Evolutionary conservation across 257 asterid genomes (phyloP), one percentile per base, ranked within the genome.

Genomic region (Penstemon davidsonii): DNA sequence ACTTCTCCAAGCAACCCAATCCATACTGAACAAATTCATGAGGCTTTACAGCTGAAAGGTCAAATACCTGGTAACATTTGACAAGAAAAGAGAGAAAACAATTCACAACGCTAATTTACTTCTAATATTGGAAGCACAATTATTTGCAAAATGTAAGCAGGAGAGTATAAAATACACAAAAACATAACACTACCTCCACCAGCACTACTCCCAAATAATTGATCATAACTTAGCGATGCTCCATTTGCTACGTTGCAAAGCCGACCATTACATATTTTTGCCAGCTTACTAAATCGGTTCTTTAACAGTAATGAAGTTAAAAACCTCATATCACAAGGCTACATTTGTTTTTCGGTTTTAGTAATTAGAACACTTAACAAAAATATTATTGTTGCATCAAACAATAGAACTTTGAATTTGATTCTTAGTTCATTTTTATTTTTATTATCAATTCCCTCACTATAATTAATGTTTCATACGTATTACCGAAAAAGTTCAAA

Each of bases 21-120:
- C 99, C 99, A 73, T 88, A 86, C 77, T 87, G 84, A 72, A 94
- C 97, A 75, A 94, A 94, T 64, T 88, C 96, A 76, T 94, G 87
- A 75, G 99, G 99, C 88, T 87, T 88, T 78, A 94, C 96, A 5
- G 4, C 70, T 55, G 84, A 79, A 64, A 94, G 96, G 85, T 94
- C 99, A 71, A 88, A 94, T 74, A 94, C 96, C 99, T 94, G 96
- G 61, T 46, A 76, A 54, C 60, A 75, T 75, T 67, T 67, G 36
- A 53, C 46, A 62, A 25, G 54, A 60, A 75, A 42, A 60, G 68
- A 62, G 61, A 62, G 61, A 65, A 66, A 47, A 73, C 50, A 65
- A 75, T 61, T 66, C 50, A 71, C 51, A 25, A 11, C 53, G 62
- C 40, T 33, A 53, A 53, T 57, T 55, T 51, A 63, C 45, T 46